These are phyloP conservation scores for Termitomyces heimii DNA, from an alignment of 768 basidiomycete species.

Conservation along the genomic window DNA sequence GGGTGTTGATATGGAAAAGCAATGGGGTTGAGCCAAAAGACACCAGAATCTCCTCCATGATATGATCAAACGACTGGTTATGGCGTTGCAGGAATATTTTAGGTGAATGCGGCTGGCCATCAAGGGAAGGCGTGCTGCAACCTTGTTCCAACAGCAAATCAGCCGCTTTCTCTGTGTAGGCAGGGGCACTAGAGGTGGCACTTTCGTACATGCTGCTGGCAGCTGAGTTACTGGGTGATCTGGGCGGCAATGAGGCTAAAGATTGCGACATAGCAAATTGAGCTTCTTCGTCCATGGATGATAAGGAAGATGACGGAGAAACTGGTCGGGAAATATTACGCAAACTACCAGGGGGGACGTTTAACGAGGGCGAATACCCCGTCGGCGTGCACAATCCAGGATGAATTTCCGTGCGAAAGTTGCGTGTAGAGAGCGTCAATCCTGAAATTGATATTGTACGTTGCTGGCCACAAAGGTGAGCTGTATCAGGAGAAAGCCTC, in stretches of 20 bases:
- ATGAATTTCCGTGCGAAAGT: constrained; percentile 26
- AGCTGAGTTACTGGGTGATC: constrained; percentile 42
- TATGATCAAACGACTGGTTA: neutral
- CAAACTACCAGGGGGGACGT: neutral
- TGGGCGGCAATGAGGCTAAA: constrained; percentile 52
- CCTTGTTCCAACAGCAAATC: neutral
- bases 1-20: constrained; percentile 46
- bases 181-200: constrained; percentile 41
- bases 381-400: constrained; percentile 13
- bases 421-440: constrained; percentile 44
- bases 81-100: constrained; percentile 1
- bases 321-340: constrained; percentile 18
- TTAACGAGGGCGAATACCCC: constrained; percentile 17
- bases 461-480: constrained; percentile 20
- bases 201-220: constrained; percentile 77
- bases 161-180: neutral
- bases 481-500: constrained; percentile 1
- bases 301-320: constrained; percentile 49
- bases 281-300: constrained; percentile 61
- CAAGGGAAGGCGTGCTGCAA: constrained; percentile 12
- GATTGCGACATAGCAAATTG: constrained; percentile 74
- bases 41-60: constrained; percentile 41
- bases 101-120: neutral
- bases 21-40: constrained; percentile 64
- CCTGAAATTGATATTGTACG: constrained; percentile 55